Evolutionary conservation across 2,329 filamentous ascomycete species (phyloP).

Genomic region (Tolypocladium nubicola): DNA sequence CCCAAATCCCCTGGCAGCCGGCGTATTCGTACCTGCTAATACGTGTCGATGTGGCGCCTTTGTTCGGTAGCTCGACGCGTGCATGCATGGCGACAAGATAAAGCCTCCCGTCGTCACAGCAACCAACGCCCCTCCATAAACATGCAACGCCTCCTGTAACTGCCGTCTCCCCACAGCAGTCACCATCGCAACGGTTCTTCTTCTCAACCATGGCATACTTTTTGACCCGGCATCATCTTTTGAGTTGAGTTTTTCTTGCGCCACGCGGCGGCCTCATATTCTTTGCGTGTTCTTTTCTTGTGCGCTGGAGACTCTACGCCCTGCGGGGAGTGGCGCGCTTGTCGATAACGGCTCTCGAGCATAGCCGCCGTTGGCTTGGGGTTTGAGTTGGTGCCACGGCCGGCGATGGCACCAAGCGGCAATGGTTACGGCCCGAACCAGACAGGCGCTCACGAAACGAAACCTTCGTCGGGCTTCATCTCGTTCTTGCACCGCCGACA

Average conservation of each 20-base stretch:
- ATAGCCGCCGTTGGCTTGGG: not conserved
- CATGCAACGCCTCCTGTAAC: conserved; percentile 2
- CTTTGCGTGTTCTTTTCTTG: not conserved
- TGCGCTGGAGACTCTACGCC: not conserved
- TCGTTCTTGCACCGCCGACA: conserved; percentile 40
- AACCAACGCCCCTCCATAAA: conserved; percentile 10
- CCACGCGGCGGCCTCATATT: not conserved
- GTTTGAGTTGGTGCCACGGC: not conserved
- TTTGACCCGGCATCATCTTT: not conserved
- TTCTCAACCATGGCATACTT: not conserved
- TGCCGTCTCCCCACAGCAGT: not conserved
- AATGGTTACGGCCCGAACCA: conserved; percentile 4
- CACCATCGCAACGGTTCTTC: not conserved
- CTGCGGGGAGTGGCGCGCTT: not conserved
- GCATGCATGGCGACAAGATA: not conserved
- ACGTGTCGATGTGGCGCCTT: not conserved
- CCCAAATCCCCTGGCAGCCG: not conserved
- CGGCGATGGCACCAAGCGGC: conserved; percentile 9
- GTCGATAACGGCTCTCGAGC: not conserved
- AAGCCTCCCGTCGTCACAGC: conserved; percentile 4
- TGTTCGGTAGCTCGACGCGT: not conserved
- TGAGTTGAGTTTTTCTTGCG: not conserved
- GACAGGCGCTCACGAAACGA: conserved; percentile 29
- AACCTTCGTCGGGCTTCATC: conserved; percentile 35
- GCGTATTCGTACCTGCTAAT: not conserved